Percentiles rank a stretch among this genome's conserved stretches.
Evolutionary conservation across 345 rosid species (phyloP).

Genomic region (Citrus australasica): DNA sequence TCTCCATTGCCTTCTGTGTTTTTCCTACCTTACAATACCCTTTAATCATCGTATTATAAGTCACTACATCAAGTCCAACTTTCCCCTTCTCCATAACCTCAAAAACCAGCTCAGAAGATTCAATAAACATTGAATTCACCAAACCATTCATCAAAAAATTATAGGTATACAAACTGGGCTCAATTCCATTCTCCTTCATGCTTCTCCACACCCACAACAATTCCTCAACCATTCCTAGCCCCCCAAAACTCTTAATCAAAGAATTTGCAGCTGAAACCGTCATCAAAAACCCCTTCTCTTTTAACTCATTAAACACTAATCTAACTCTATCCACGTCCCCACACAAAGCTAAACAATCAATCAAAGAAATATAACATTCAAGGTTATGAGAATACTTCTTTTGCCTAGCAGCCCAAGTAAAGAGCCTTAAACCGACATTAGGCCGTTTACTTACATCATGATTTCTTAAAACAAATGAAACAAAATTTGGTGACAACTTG

Average conservation of each 20-base stretch:
- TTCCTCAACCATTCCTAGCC: constrained; percentile 89
- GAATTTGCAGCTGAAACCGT: constrained; percentile 49
- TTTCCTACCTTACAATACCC: constrained; percentile 75
- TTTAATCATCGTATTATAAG: constrained; percentile 80
- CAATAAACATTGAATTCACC: constrained; percentile 63
- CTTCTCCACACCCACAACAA: constrained; percentile 86
- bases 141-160: constrained; percentile 75
- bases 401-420: constrained; percentile 71
- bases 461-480: constrained; percentile 51
- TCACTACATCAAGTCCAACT: constrained; percentile 64
- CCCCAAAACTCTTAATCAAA: constrained; percentile 77
- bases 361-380: constrained; percentile 65
- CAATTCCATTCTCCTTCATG: constrained; percentile 83
- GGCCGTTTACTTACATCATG: constrained; percentile 44
- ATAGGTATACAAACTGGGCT: constrained; percentile 70
- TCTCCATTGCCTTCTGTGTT: constrained; percentile 60
- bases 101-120: constrained; percentile 72
- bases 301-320: constrained; percentile 41
- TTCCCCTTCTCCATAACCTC: constrained; percentile 74
- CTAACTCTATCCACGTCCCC: constrained; percentile 51
- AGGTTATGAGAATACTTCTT: constrained; percentile 63
- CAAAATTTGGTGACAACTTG: constrained; percentile 65
- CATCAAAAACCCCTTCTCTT: constrained; percentile 46
- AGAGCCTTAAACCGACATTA: constrained; percentile 56
- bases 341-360: constrained; percentile 48